Percentiles rank a stretch among this genome's conserved stretches.
phyloP scores from a whole-genome alignment of 129 eudicot species.

The Artemisia argyi region DNA sequence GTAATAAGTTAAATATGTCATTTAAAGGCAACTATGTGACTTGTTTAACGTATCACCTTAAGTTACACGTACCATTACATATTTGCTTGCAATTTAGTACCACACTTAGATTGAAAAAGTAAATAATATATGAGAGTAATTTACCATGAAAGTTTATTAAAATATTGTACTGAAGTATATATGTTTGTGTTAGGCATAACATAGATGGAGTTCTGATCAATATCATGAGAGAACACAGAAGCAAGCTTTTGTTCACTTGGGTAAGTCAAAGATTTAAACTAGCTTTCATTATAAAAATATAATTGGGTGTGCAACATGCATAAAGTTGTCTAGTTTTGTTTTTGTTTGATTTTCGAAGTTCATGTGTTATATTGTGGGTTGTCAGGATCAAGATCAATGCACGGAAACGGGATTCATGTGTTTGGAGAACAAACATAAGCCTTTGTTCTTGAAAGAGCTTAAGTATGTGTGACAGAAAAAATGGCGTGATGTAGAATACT shows the following conservation, averaged over 20 bases:
- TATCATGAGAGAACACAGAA: conserved; percentile 33
- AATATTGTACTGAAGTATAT: not conserved
- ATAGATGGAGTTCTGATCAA: conserved; percentile 32
- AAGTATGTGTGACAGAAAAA: conserved; percentile 37
- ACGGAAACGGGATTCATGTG: conserved; percentile 41
- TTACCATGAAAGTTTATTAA: too few species aligned
- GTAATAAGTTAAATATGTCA: too few species aligned
- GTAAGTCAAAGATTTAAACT: conserved; percentile 34
- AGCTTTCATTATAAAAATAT: too few species aligned
- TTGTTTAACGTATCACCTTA: too few species aligned
- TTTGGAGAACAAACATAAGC: conserved; percentile 45
- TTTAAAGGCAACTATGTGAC: too few species aligned
- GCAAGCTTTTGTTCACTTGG: conserved; percentile 58
- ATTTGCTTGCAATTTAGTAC: too few species aligned
- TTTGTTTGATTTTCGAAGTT: not conserved
- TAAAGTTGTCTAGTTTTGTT: not conserved
- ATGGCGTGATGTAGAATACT: conserved; percentile 29
- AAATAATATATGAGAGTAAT: too few species aligned
- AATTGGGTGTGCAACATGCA: too few species aligned
- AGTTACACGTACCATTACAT: too few species aligned
- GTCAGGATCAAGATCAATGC: conserved; percentile 61
- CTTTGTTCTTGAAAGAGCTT: conserved; percentile 63
- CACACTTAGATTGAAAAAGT: too few species aligned
- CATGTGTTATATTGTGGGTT: not conserved
- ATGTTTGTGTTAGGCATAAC: conserved; percentile 37